Percentiles rank a stretch among this genome's conserved stretches.
phyloP scores from a whole-genome alignment of 2,329 filamentous ascomycete genomes.

The Ophiostoma triangulosporum region DNA sequence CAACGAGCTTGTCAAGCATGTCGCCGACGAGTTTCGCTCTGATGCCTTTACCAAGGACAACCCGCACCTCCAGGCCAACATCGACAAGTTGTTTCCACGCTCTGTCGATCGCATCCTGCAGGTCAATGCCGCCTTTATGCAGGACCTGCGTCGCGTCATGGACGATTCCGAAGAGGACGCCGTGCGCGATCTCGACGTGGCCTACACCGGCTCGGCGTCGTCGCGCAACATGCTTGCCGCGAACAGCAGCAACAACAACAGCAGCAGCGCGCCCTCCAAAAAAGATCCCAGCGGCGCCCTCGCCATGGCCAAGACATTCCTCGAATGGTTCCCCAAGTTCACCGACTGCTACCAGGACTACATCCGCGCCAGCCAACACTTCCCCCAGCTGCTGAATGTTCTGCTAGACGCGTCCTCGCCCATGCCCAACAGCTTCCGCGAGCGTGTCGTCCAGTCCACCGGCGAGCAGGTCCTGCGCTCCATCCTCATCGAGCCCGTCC shows the following conservation, averaged over 20 bases:
- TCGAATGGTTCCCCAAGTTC: conserved; percentile 90
- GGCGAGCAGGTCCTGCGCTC: conserved; percentile 88
- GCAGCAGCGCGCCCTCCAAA: conserved; percentile 30
- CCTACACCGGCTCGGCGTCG: conserved; percentile 22
- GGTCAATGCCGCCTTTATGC: conserved; percentile 68
- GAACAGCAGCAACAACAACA: conserved; percentile 3
- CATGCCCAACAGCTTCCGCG: conserved; percentile 47
- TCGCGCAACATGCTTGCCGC: conserved; percentile 7
- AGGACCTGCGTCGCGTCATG: conserved; percentile 60
- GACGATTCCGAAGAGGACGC: conserved; percentile 76
- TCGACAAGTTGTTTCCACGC: conserved; percentile 66
- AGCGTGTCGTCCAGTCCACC: conserved; percentile 63
- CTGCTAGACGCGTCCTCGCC: conserved; percentile 44
- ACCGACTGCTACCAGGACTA: conserved; percentile 86
- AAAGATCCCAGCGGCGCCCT: conserved; percentile 68
- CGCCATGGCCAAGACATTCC: conserved; percentile 64
- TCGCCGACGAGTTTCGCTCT: conserved; percentile 67
- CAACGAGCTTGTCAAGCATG: conserved; percentile 64
- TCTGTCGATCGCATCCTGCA: conserved; percentile 70
- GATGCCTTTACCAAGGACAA: conserved; percentile 53
- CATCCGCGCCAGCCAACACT: conserved; percentile 77
- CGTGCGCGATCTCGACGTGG: conserved; percentile 54
- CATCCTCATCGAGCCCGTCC: conserved; percentile 88
- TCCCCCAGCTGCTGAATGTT: conserved; percentile 64
- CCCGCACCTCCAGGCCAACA: conserved; percentile 57